Base-by-base conservation (phyloP, 495 filamentous ascomycete species). In the Tetracladium setigerum region DNA sequence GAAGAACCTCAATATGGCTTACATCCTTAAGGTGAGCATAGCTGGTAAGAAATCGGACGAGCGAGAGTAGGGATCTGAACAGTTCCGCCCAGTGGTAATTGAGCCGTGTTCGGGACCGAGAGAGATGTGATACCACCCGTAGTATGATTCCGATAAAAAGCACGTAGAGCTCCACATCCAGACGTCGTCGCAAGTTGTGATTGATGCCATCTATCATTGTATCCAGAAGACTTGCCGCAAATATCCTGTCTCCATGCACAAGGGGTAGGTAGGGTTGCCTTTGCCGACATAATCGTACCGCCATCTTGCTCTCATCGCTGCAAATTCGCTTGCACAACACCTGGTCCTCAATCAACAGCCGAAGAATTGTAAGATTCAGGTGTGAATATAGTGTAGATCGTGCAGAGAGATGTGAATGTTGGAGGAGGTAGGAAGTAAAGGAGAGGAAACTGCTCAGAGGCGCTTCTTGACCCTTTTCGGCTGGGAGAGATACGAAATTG, bases 81-180 rank as follows among this genome's bases (percentile, higher is more conserved):
- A 97, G 76, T 49, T 97, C 87, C 19, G 89, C 82, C 94, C 94
- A 98, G 69, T 98, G 94, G 62, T 95, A 96, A 14, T 72, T 62
- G 27, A 92, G 71, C 34, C 86, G 77, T 47, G 82, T 87, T 52
- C 86, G 81, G 44, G 82, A 86, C 49, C 81, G 80, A 36, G 84
- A 85, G 13, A 95, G 76, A 66, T 89, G 90, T 16, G 88, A 87
- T 42, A 95, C 71, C 47, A 91, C 69, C 40, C 90, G 83, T 41
- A 89, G 74, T 48, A 89, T 74, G 46, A 94, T 81, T 46, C 84
- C 86, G n/a, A 95, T 74, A 58, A 70, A 81, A 7, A 78, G 79
- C 52, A 81, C 85, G 64, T 97, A 97, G 16, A 96, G 74, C 32
- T 84, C 79, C 35, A 86, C 81, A 65, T 96, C 90, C 6, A 98